Evolutionary conservation across 192 early-diverging fungal species (phyloP).

Genomic region (Spinellus fusiger): DNA sequence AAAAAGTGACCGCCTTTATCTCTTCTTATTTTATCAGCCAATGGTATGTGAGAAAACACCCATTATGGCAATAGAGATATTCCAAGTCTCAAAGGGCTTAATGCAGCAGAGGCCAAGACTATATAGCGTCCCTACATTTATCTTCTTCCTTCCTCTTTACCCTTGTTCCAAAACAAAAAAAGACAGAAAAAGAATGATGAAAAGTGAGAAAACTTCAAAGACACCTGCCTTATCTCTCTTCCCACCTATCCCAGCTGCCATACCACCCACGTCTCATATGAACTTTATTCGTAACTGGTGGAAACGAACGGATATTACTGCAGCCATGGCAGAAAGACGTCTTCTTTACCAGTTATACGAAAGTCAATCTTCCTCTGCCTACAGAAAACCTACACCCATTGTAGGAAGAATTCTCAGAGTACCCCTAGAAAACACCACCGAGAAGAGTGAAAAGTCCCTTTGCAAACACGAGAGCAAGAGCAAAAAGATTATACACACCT

Average conservation of each 20-base stretch:
- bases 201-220: too few species aligned
- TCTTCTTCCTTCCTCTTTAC: too few species aligned
- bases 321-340: constrained; percentile 50
- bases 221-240: not conserved
- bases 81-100: too few species aligned
- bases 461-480: too few species aligned
- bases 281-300: constrained; percentile 37
- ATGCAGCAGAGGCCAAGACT: too few species aligned
- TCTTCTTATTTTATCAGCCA: too few species aligned
- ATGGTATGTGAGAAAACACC: too few species aligned
- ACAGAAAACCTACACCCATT: constrained; percentile 13
- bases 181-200: too few species aligned
- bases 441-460: not conserved
- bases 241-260: constrained; percentile 22
- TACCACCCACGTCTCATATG: constrained; percentile 30
- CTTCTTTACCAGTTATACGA: constrained; percentile 50
- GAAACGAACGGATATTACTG: constrained; percentile 33
- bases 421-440: not conserved
- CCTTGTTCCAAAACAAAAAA: too few species aligned
- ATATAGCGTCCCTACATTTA: too few species aligned
- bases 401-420: not conserved
- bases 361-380: constrained; percentile 35
- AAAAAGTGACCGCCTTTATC: too few species aligned
- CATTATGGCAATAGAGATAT: too few species aligned
- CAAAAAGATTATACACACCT: not conserved